Evolutionary conservation across 176 grass and related monocot species (phyloP).

Genomic region (Oryza coarctata): DNA sequence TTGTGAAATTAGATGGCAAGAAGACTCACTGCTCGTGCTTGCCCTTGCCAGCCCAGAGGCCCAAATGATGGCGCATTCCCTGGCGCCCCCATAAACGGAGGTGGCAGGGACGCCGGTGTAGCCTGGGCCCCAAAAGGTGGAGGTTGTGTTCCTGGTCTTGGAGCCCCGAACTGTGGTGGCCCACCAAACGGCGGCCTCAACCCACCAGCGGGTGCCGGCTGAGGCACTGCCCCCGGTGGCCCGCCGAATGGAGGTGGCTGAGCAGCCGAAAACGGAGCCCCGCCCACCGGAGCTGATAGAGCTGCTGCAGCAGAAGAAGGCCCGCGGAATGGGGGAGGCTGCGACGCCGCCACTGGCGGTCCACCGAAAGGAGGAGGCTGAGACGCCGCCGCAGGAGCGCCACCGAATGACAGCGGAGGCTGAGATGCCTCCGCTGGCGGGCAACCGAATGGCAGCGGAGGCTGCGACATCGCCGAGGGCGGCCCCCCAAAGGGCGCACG

Average conservation of each 20-base stretch:
- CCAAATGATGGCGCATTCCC: constrained; percentile 34
- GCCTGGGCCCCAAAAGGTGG: constrained; percentile 28
- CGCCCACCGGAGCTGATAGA: background rate
- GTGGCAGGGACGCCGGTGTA: constrained; percentile 1
- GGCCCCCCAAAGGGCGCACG: constrained; percentile 32
- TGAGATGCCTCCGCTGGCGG: background rate
- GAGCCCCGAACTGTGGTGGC: constrained; percentile 47
- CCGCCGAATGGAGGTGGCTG: constrained; percentile 27
- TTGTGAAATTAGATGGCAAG: constrained; percentile 3
- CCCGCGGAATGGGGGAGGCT: constrained; percentile 36
- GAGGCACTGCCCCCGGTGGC: constrained; percentile 26
- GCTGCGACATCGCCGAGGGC: constrained; percentile 12
- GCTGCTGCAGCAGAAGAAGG: background rate
- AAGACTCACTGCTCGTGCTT: constrained; percentile 46
- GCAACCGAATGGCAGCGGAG: background rate
- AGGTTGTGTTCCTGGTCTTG: constrained; percentile 34
- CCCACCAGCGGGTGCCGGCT: background rate
- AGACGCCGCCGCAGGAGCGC: background rate
- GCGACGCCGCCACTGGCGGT: background rate
- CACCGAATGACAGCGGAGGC: constrained; percentile 14
- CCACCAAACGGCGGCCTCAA: constrained; percentile 30
- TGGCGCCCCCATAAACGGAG: constrained; percentile 30
- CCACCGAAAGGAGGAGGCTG: constrained; percentile 27
- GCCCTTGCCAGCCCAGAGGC: constrained; percentile 44
- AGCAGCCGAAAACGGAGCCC: constrained; percentile 8